Evolutionary conservation across 176 grass and related monocot species (phyloP).

Genomic region (Otatea glauca): DNA sequence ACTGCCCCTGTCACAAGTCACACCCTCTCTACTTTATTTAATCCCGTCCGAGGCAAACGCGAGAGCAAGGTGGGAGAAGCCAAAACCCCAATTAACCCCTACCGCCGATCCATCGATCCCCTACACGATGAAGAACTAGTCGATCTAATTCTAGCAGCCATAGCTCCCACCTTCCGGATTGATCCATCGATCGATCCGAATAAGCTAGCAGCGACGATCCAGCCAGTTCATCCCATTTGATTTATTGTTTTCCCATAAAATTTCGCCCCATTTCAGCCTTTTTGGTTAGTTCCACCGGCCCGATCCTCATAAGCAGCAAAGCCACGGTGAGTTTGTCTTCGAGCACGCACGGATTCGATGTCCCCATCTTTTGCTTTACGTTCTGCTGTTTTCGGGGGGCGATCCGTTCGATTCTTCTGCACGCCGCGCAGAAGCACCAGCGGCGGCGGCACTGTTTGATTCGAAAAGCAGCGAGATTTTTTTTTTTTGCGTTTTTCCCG

Average conservation of each 20-base stretch:
- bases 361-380: not conserved
- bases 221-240: not conserved
- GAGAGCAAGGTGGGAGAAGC: not conserved
- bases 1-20: not conserved
- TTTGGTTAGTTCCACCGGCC: not conserved
- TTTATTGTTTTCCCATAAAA: not conserved
- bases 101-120: not conserved
- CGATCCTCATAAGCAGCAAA: not conserved
- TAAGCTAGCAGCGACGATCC: not conserved
- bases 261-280: slow-evolving; percentile 10
- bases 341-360: not conserved
- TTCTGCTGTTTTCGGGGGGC: not conserved
- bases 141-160: not conserved
- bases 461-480: not conserved
- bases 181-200: not conserved
- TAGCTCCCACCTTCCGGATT: slow-evolving; percentile 8
- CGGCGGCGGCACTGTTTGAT: not conserved
- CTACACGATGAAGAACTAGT: not conserved
- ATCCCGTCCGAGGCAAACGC: not conserved
- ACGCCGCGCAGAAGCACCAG: not conserved
- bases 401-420: slow-evolving; percentile 9
- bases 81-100: not conserved
- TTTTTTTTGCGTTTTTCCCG: not conserved
- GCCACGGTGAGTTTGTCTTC: not conserved
- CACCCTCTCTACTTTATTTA: not conserved